A percentile compares a stretch with the other conserved stretches of the same genome.
Evolutionary conservation across 2,329 filamentous ascomycete species (phyloP).

Genomic region (Didymella segeticola): DNA sequence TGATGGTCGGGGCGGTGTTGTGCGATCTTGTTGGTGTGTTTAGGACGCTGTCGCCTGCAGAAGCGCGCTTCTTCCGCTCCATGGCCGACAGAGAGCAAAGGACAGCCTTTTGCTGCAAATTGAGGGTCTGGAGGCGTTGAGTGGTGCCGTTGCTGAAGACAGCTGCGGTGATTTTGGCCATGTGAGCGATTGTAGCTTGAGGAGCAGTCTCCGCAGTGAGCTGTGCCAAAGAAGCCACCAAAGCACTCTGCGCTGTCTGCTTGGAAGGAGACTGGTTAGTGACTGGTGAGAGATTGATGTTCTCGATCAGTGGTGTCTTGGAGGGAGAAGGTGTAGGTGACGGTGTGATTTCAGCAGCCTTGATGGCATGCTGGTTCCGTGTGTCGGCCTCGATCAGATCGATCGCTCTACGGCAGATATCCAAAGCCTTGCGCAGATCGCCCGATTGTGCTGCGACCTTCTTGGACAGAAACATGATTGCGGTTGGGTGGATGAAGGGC

Average conservation of each 20-base stretch:
- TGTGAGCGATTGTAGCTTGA: slow-evolving; percentile 84
- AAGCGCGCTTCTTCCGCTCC: slow-evolving; percentile 74
- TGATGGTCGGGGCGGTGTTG: slow-evolving; percentile 77
- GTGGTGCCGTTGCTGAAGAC: slow-evolving; percentile 89
- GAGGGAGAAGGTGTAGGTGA: slow-evolving; percentile 67
- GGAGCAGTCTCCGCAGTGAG: slow-evolving; percentile 82
- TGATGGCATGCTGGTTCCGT: slow-evolving; percentile 72
- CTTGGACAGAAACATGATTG: slow-evolving; percentile 90
- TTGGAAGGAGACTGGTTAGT: slow-evolving; percentile 52
- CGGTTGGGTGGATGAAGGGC: slow-evolving; percentile 91
- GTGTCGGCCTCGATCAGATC: slow-evolving; percentile 90
- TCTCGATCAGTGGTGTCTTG: slow-evolving; percentile 80
- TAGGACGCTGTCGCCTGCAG: slow-evolving; percentile 36
- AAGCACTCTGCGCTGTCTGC: slow-evolving; percentile 31
- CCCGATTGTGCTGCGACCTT: slow-evolving; percentile 95
- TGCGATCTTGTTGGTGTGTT: slow-evolving; percentile 53
- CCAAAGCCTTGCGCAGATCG: slow-evolving; percentile 92
- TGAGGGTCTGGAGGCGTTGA: slow-evolving; percentile 84
- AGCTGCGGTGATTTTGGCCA: slow-evolving; percentile 88
- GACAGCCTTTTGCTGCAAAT: slow-evolving; percentile 95
- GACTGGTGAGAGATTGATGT: slow-evolving; percentile 71
- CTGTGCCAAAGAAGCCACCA: slow-evolving; percentile 58
- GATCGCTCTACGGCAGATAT: slow-evolving; percentile 87
- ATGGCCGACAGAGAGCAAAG: slow-evolving; percentile 86
- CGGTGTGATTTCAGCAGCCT: slow-evolving; percentile 54